phyloP scores from a whole-genome alignment of 768 basidiomycete genomes.

The Tubosaeta sp. region DNA sequence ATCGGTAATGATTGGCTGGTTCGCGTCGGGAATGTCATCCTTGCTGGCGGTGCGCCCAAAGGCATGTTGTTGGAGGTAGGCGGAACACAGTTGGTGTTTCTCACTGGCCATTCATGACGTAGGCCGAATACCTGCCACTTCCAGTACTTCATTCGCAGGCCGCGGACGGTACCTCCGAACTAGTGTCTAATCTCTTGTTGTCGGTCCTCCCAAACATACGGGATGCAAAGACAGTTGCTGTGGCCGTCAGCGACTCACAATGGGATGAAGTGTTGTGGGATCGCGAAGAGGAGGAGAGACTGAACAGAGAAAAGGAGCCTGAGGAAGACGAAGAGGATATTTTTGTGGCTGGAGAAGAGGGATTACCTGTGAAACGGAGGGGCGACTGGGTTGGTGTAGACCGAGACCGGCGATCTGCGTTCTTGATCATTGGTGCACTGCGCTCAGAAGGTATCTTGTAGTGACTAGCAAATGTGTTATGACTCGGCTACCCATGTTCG shows the following conservation, averaged over 20 bases:
- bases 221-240: conserved; percentile 72
- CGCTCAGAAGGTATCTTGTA: conserved; percentile 66
- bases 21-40: conserved; percentile 70
- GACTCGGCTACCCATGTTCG: neutral
- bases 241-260: conserved; percentile 71
- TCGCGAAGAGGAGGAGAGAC: conserved; percentile 55
- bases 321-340: conserved; percentile 44
- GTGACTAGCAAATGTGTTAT: conserved; percentile 8
- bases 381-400: conserved; percentile 79
- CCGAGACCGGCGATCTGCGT: conserved; percentile 75
- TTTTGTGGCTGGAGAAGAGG: conserved; percentile 59
- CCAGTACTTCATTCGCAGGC: conserved; percentile 61
- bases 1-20: conserved; percentile 84
- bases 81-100: neutral
- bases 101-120: conserved; percentile 1
- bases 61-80: conserved; percentile 83
- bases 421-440: conserved; percentile 72
- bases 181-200: conserved; percentile 70
- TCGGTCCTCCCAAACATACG: conserved; percentile 70
- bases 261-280: conserved; percentile 83
- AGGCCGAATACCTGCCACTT: conserved; percentile 83
- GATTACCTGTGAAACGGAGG: conserved; percentile 41
- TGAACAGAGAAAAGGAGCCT: conserved; percentile 20
- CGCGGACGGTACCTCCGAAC: conserved; percentile 64
- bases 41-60: conserved; percentile 69